Conservation (phyloP, 257 asterid species). For the Leptodermis oblonga region DNA sequence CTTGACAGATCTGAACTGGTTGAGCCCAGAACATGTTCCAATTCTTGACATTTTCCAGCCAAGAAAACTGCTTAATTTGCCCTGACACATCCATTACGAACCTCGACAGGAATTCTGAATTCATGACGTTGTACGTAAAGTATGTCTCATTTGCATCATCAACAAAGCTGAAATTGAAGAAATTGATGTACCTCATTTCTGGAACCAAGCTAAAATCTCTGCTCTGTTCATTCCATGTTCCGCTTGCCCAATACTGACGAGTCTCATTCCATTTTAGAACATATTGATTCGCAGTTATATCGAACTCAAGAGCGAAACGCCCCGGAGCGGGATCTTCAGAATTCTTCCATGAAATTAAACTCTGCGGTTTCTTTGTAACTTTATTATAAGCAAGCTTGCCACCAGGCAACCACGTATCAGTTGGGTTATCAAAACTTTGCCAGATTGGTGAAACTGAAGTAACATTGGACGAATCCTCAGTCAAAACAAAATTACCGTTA, state of each 20-base stretch:
- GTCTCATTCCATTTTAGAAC: slow-evolving; percentile 47
- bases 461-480: slow-evolving; percentile 21
- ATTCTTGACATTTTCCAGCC: slow-evolving; percentile 19
- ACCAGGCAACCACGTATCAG: slow-evolving; percentile 69
- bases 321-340: slow-evolving; percentile 75
- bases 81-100: slow-evolving; percentile 43
- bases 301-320: slow-evolving; percentile 58
- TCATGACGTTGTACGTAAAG: slow-evolving; percentile 30
- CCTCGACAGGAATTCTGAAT: slow-evolving; percentile 22
- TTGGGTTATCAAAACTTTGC: slow-evolving; percentile 63
- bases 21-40: slow-evolving; percentile 44
- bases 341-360: slow-evolving; percentile 73
- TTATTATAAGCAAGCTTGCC: slow-evolving; percentile 53
- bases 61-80: slow-evolving; percentile 32
- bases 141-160: slow-evolving; percentile 33
- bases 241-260: slow-evolving; percentile 56
- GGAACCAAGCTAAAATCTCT: slow-evolving; percentile 49
- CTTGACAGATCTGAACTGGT: slow-evolving; percentile 42
- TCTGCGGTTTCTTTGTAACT: slow-evolving; percentile 33
- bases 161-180: slow-evolving; percentile 29
- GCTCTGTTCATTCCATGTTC: slow-evolving; percentile 53
- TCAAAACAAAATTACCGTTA: slow-evolving; percentile 58
- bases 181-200: slow-evolving; percentile 28
- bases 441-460: slow-evolving; percentile 30
- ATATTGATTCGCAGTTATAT: slow-evolving; percentile 35